A percentile compares a stretch with the other conserved stretches of the same genome.
Conservation (phyloP, 225 moss, liverwort and hornwort species). For the Ulota crispa region DNA sequence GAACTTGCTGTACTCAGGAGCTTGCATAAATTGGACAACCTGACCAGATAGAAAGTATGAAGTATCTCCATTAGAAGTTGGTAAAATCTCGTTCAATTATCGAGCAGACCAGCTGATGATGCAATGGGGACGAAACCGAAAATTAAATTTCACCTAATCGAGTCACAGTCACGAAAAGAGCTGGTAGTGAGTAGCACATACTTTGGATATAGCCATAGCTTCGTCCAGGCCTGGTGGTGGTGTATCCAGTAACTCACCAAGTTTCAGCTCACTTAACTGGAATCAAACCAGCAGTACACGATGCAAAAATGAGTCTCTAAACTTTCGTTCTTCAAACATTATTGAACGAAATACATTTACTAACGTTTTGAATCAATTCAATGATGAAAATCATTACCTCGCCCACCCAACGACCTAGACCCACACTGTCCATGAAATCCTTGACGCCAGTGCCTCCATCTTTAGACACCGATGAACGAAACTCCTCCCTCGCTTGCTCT, state of each 20-base stretch:
- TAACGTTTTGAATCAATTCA: conserved; percentile 2
- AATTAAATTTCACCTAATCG: not conserved
- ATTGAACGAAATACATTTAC: not conserved
- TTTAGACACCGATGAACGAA: conserved; percentile 62
- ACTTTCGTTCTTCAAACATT: conserved; percentile 12
- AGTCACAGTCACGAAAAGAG: conserved; percentile 6
- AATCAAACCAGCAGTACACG: conserved; percentile 34
- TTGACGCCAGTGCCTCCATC: conserved; percentile 81
- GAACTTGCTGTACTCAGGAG: conserved; percentile 86
- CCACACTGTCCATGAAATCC: conserved; percentile 96
- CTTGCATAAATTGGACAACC: conserved; percentile 94
- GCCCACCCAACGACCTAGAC: conserved; percentile 90
- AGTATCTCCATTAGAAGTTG: not conserved
- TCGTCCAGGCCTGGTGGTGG: conserved; percentile 92
- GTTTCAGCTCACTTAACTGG: conserved; percentile 91
- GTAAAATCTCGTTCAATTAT: not conserved
- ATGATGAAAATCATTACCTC: conserved; percentile 52
- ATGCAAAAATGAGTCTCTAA: conserved; percentile 20
- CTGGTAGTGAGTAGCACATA: conserved; percentile 17
- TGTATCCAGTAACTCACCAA: conserved; percentile 88
- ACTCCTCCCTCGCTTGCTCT: conserved; percentile 89
- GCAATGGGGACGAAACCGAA: not conserved
- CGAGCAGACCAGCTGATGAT: not conserved
- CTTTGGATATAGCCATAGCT: conserved; percentile 97
- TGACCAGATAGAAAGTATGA: conserved; percentile 30